Evolutionary conservation across 176 grass and related monocot genomes (phyloP).

Genomic region (Oryza officinalis): DNA sequence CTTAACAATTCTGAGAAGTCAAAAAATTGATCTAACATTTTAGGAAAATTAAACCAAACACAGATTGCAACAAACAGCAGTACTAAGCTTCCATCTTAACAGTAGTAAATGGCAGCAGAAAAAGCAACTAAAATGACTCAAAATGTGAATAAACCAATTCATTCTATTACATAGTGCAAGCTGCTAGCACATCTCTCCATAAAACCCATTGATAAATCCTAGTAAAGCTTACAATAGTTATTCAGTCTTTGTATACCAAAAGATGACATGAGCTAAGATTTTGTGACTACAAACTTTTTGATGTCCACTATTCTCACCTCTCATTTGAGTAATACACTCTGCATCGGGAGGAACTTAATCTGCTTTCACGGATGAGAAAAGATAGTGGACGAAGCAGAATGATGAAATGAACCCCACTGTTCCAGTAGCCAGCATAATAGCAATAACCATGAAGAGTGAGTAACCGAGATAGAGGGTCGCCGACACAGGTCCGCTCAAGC

Average conservation of each 20-base stretch:
- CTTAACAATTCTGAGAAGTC: neutral
- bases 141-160: constrained; percentile 50
- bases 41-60: neutral
- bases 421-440: constrained; percentile 79
- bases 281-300: constrained; percentile 39
- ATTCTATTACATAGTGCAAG: constrained; percentile 46
- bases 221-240: constrained; percentile 46
- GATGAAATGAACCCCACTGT: constrained; percentile 78
- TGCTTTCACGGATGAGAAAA: constrained; percentile 78
- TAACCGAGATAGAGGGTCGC: constrained; percentile 83
- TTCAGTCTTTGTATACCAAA: constrained; percentile 50
- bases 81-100: constrained; percentile 20
- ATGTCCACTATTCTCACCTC: constrained; percentile 47
- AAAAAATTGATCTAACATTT: neutral
- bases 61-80: neutral
- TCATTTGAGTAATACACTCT: constrained; percentile 20
- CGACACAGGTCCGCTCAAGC: constrained; percentile 71
- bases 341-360: constrained; percentile 44
- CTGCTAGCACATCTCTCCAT: constrained; percentile 37
- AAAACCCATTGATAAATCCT: constrained; percentile 42
- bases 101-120: constrained; percentile 24
- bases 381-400: constrained; percentile 80
- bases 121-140: neutral
- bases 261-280: constrained; percentile 36
- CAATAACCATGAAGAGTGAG: constrained; percentile 85